Percentiles rank a stretch among this genome's conserved stretches.
These are phyloP conservation scores for Pyrenula massariospora DNA, from an alignment of 495 filamentous ascomycete species.

Conservation along the genomic window DNA sequence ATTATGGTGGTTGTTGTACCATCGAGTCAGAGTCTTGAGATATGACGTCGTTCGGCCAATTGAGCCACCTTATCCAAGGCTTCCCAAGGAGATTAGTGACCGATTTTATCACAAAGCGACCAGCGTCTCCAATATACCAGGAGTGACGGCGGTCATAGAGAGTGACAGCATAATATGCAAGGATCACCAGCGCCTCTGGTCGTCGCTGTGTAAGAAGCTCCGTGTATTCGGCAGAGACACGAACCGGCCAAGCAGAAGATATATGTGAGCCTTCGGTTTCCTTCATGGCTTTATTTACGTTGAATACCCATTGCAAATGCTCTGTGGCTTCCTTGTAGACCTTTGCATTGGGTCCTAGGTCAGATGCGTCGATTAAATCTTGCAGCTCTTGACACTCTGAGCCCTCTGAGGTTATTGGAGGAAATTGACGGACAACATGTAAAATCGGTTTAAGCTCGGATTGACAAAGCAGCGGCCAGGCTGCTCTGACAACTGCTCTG, in stretches of 20 bases:
- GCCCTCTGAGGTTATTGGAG: conserved; percentile 4
- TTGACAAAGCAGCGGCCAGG: conserved; percentile 12
- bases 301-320: conserved; percentile 8
- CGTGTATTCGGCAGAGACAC: conserved; percentile 16
- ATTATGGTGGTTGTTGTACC: no score
- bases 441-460: conserved; percentile 7
- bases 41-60: conserved; percentile 2
- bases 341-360: conserved; percentile 1
- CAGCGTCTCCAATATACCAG: conserved; percentile 28
- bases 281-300: not conserved
- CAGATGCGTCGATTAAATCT: conserved; percentile 2
- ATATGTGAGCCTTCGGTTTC: not conserved
- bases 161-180: conserved; percentile 26
- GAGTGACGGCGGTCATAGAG: conserved; percentile 17
- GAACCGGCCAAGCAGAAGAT: conserved; percentile 22
- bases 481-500: conserved; percentile 10
- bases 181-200: conserved; percentile 29
- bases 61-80: conserved; percentile 7
- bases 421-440: not conserved
- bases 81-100: conserved; percentile 6
- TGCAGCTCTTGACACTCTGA: not conserved
- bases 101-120: conserved; percentile 7
- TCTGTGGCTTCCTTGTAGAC: conserved; percentile 10
- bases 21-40: not conserved
- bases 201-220: conserved; percentile 14